A percentile compares a stretch with the other conserved stretches of the same genome.
Evolutionary conservation across 352 stramenopile genomes (phyloP).

Genomic region (Globisporangium nodosum): DNA sequence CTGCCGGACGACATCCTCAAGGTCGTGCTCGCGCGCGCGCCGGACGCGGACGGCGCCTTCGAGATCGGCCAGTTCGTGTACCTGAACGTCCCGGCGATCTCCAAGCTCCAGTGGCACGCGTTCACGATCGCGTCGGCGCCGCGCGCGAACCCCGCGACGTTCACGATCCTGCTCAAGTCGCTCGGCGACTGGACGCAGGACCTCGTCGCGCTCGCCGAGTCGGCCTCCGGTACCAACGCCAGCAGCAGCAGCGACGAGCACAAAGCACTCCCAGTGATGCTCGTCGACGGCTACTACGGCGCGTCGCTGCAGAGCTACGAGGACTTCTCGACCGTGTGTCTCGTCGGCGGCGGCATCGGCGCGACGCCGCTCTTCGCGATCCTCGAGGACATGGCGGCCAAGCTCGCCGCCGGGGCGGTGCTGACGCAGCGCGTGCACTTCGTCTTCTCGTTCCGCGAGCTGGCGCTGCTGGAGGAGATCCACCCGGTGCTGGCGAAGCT

Average conservation of each 20-base stretch:
- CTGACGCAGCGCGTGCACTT: constrained; percentile 26
- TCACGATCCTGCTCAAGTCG: constrained; percentile 48
- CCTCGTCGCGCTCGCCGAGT: constrained; percentile 27
- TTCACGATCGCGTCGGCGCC: constrained; percentile 58
- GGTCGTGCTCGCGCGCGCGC: constrained; percentile 28
- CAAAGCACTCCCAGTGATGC: constrained; percentile 26
- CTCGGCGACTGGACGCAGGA: constrained; percentile 46
- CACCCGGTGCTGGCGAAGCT: constrained; percentile 25
- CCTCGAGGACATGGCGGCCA: constrained; percentile 39
- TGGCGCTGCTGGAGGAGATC: constrained; percentile 36
- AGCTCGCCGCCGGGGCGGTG: constrained; percentile 2
- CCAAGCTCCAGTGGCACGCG: constrained; percentile 52
- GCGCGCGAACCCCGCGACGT: constrained; percentile 16
- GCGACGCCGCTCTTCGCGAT: constrained; percentile 49
- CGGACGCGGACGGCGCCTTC: constrained; percentile 19
- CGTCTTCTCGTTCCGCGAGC: constrained; percentile 34
- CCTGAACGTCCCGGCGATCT: constrained; percentile 46
- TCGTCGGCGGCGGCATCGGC: constrained; percentile 46
- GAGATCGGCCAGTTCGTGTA: constrained; percentile 54
- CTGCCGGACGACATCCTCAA: constrained; percentile 38
- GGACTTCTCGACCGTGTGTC: constrained; percentile 34
- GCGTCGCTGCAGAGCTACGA: constrained; percentile 34
- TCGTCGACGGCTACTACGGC: constrained; percentile 56
- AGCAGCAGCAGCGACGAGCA: constrained; percentile 7
- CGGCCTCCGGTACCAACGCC: neutral